These are phyloP conservation scores for Hyaloperonospora arabidopsidis DNA, from an alignment of 352 stramenopile genomes.

Conservation along the genomic window DNA sequence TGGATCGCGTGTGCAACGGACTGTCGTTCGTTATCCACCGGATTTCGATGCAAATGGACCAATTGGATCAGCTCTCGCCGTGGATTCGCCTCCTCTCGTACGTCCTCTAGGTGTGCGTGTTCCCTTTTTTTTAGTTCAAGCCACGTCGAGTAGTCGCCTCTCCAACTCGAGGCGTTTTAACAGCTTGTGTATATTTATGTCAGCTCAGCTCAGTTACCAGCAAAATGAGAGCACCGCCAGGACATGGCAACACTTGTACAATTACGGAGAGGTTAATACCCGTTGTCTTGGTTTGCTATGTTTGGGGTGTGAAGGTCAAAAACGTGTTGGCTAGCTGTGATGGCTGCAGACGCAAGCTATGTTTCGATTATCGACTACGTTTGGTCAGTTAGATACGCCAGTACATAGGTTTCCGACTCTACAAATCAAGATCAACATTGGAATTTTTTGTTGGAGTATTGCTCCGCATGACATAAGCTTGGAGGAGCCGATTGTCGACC, in stretches of 20 bases:
- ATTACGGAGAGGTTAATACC: not conserved
- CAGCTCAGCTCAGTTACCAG: constrained; percentile 4
- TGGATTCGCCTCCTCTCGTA: constrained; percentile 56
- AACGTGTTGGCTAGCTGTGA: no score
- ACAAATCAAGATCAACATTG: no score
- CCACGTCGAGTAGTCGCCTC: not conserved
- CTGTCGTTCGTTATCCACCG: constrained; percentile 56
- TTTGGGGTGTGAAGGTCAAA: no score
- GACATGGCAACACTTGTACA: constrained; percentile 2
- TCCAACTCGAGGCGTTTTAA: not conserved
- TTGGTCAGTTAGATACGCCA: no score
- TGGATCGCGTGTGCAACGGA: constrained; percentile 57
- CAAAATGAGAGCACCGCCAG: not conserved
- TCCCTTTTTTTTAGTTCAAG: constrained; percentile 14
- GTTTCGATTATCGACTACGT: no score
- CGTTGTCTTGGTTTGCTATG: no score
- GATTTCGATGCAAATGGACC: constrained; percentile 51
- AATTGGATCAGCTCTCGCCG: constrained; percentile 44
- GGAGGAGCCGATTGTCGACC: no score
- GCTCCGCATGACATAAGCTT: no score
- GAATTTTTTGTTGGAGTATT: no score
- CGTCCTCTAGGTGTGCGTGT: constrained; percentile 27
- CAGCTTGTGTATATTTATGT: constrained; percentile 34
- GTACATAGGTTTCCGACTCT: no score
- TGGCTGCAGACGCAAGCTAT: no score